Evolutionary conservation across 306 rosid species (phyloP), one percentile per base, ranked within the genome.

Genomic region (Rubus parviflorus): DNA sequence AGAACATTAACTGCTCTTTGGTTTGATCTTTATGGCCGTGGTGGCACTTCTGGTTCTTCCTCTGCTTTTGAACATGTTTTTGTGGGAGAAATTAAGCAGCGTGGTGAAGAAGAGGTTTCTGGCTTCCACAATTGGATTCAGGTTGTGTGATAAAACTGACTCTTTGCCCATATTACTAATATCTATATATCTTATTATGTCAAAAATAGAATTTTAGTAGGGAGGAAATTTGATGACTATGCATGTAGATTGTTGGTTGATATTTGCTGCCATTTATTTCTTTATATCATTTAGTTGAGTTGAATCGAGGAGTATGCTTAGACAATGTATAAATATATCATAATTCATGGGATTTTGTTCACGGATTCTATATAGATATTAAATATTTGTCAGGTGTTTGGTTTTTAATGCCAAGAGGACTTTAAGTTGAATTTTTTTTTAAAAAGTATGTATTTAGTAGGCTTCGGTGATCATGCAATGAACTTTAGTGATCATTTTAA

Each of bases 111-210:
- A 45, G 61, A 85, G 85, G 92, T 95, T 84, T 89, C 93, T 66
- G 98, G 98, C 73, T 95, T 95, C 82, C 98, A 95, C 82, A 95
- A 95, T 84, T 92, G 97, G 98, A 85, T 95, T 82, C 97, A 95
- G 97, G 97, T 95, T 57, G 49, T 62, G 75, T 78, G 76, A 73
- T 56, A 6, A 20, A 52, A 30, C 74, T 37, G 77, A 30, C 25
- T 69, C 38, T 42, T n/a, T 73, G 38, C 40, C 8, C 56, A 56
- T n/a, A 14, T 0, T 42, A 37, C 46, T 7, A 12, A 8, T 19
- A 8, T 14, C 38, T 53, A 5, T 52, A 13, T 38, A 17, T 51
- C 46, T 7, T 30, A 5, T 37, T 11, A 4, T 52, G 35, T 37
- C 62, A 30, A 30, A 30, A 30, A 30, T 30, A 1, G 35, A 30